Conservation (phyloP, 169 alveolate species). For the Eimeria acervulina region DNA sequence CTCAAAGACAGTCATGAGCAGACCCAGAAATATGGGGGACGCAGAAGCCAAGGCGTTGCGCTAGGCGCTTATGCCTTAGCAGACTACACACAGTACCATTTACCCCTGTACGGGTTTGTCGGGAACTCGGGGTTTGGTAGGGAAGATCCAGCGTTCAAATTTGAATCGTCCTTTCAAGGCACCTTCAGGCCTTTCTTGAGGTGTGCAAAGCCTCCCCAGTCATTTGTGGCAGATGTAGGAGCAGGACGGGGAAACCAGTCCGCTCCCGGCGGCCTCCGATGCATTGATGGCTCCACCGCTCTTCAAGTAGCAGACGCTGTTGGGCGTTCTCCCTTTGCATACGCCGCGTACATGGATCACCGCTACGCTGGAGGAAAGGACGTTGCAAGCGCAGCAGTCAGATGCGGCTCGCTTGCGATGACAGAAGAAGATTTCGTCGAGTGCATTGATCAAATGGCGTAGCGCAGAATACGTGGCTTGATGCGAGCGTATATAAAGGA, state of each 20-base stretch:
- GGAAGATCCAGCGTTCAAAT: neutral
- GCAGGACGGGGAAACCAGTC: neutral
- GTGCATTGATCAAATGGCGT: conserved; percentile 5
- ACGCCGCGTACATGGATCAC: conserved; percentile 1
- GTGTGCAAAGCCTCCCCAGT: conserved; percentile 41
- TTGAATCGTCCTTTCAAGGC: conserved; percentile 49
- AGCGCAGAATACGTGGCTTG: neutral
- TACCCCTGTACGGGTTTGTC: conserved; percentile 50
- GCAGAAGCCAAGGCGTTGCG: neutral
- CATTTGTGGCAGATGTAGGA: neutral
- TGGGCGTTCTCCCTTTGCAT: conserved; percentile 37
- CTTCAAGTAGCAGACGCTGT: conserved; percentile 39
- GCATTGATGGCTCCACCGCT: conserved; percentile 41
- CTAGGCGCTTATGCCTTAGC: neutral
- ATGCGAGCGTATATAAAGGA: neutral
- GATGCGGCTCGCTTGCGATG: conserved; percentile 27
- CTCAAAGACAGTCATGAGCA: neutral
- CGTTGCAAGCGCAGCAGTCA: conserved; percentile 44
- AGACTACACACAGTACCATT: conserved; percentile 27
- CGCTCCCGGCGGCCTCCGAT: neutral
- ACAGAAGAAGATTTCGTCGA: conserved; percentile 27
- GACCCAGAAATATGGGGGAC: neutral
- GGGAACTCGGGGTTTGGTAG: conserved; percentile 50
- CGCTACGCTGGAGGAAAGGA: conserved; percentile 58
- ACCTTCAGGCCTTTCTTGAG: conserved; percentile 49